Evolutionary conservation across 768 basidiomycete species (phyloP), one percentile per base, ranked within the genome.

Genomic region (Gymnopilus junonius): DNA sequence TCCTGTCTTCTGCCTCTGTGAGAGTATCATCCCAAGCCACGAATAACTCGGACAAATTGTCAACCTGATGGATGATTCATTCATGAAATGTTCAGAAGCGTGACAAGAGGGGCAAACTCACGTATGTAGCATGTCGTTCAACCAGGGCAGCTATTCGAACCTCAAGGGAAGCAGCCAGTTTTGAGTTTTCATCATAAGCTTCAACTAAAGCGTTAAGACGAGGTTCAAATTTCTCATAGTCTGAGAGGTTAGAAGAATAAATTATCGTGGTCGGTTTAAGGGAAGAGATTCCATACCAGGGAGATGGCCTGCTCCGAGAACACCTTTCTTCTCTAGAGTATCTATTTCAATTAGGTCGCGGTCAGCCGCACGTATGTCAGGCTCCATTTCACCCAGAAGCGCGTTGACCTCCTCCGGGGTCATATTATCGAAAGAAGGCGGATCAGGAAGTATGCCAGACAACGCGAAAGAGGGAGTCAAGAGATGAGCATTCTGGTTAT

Each of bases 11-110:
- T 4, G 87, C 83, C 46, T 85, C 86, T n/a, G 82, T 80, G 10
- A 94, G 74, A 0, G 87, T 82, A 61, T 94, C 91, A 66, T 94
- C 92, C 93, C 93, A 95, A 14, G 85, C 85, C 7, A 95, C 89
- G 63, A 95, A 94, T 21, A 94, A 78, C 66, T 94, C 92, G 12
- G 93, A 94, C 1, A 94, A 80, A 1, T 87, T 85, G 69, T 93
- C 93, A 8, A 93, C 87, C 93, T 94, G 59, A 8, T 32, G 34
- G 31, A 45, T 11, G 60, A 40, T 23, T 25, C 20, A 61, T 27
- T 8, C n/a, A 43, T 20, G 20, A 39, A 5, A n/a, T 61, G 32
- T 54, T 32, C 14, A 59, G 20, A n/a, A 46, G 29, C 32, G 55
- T n/a, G 25, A 51, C 53, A 51, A 60, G 4, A 60, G 21, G 46